Conservation (phyloP, 495 filamentous ascomycete species). For the Geopyxis carbonaria region DNA sequence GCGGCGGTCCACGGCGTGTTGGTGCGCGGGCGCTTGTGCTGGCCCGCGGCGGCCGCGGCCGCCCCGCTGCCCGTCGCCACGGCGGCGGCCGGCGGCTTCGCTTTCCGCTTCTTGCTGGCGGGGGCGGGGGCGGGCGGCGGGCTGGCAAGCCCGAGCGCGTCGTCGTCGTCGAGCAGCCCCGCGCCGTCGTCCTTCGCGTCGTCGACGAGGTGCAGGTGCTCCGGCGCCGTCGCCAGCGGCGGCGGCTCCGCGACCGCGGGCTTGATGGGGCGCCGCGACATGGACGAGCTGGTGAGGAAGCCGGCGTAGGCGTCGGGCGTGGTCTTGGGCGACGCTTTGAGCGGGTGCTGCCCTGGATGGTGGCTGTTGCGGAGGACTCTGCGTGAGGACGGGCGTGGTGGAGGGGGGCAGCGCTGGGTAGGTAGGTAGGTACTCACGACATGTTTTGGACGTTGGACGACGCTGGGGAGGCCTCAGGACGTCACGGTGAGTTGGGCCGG, state of each 20-base stretch:
- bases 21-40: conserved; percentile 68
- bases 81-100: conserved; percentile 17
- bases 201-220: not conserved
- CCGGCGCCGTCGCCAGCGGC: not conserved
- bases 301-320: too few species aligned
- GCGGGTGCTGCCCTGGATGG: too few species aligned
- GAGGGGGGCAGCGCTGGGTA: too few species aligned
- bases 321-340: too few species aligned
- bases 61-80: too few species aligned
- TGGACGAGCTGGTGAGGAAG: conserved; percentile 19
- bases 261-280: conserved; percentile 26
- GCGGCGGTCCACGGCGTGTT: conserved; percentile 96
- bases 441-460: too few species aligned
- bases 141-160: conserved; percentile 15
- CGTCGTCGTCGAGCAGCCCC: conserved; percentile 16
- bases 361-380: too few species aligned
- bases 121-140: too few species aligned
- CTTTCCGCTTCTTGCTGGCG: conserved; percentile 18
- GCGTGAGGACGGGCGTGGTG: too few species aligned
- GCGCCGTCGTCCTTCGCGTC: not conserved
- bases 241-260: conserved; percentile 18
- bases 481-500: too few species aligned
- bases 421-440: too few species aligned
- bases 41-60: conserved; percentile 38
- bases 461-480: too few species aligned